These are phyloP conservation scores for Solanum medicagineum DNA, from an alignment of 257 asterid genomes.

Conservation along the genomic window DNA sequence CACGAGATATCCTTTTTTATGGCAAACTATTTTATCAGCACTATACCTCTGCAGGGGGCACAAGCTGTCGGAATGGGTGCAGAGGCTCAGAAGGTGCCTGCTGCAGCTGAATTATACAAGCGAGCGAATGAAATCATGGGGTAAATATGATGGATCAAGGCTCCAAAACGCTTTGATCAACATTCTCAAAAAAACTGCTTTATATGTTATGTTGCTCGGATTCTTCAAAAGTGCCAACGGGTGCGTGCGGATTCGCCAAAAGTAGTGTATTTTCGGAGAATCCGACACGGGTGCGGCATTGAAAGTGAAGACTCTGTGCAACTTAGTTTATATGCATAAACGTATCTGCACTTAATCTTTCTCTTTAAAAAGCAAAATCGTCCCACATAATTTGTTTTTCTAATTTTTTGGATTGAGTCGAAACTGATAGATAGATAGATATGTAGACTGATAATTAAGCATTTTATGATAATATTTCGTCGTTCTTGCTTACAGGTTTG, in stretches of 20 bases:
- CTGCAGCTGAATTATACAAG: constrained; percentile 82
- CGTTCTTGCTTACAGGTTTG: constrained; percentile 35
- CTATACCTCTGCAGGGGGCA: constrained; percentile 65
- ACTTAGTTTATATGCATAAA: not conserved
- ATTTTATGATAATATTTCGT: constrained; percentile 1
- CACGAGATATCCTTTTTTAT: not conserved
- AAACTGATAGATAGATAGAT: not conserved
- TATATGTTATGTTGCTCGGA: too few relatives aligned
- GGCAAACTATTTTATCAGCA: not conserved
- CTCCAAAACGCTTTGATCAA: not conserved
- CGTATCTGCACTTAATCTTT: not conserved
- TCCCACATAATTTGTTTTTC: not conserved
- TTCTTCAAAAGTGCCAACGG: too few relatives aligned
- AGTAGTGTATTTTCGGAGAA: too few relatives aligned
- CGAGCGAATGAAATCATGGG: constrained; percentile 83
- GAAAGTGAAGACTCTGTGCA: too few relatives aligned
- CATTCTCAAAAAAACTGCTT: not conserved
- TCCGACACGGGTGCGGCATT: too few relatives aligned
- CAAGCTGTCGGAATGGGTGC: constrained; percentile 96
- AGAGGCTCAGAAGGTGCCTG: constrained; percentile 93
- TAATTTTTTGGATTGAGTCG: not conserved
- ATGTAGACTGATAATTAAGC: not conserved
- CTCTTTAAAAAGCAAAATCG: not conserved
- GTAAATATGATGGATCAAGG: constrained; percentile 18
- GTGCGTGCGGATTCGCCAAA: too few relatives aligned